Evolutionary conservation across 164 flowering plant genomes (phyloP).

Genomic region (Magnolia changhungtana): DNA sequence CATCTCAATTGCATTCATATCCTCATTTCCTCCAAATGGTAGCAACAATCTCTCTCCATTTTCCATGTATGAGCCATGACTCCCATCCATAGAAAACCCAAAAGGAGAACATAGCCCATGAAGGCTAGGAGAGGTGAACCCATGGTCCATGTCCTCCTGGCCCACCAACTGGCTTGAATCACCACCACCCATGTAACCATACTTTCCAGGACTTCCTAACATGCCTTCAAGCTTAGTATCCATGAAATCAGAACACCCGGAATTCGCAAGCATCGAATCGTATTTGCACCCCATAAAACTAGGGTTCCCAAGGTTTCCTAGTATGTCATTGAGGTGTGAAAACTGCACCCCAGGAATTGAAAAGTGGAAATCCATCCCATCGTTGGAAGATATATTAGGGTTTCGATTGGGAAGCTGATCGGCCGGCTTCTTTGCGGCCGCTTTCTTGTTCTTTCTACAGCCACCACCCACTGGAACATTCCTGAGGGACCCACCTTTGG

Average conservation of each 20-base stretch:
- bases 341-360: conserved; percentile 39
- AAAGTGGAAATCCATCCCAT: conserved; percentile 44
- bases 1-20: conserved; percentile 20
- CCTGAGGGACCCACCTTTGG: conserved; percentile 70
- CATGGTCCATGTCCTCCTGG: conserved; percentile 19
- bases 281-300: conserved; percentile 15
- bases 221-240: conserved; percentile 2
- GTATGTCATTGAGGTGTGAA: conserved; percentile 32
- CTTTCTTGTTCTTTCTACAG: conserved; percentile 60
- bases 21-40: conserved; percentile 24
- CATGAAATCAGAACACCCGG: conserved; percentile 37
- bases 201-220: conserved; percentile 30
- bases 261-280: conserved; percentile 18
- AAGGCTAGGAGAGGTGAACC: conserved; percentile 22
- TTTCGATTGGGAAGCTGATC: conserved; percentile 22
- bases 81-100: conserved; percentile 15
- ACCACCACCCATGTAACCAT: conserved; percentile 38
- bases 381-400: conserved; percentile 10
- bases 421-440: conserved; percentile 28
- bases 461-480: conserved; percentile 89
- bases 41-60: conserved; percentile 24
- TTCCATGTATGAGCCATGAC: conserved; percentile 6
- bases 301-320: conserved; percentile 18
- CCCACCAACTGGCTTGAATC: not conserved
- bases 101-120: conserved; percentile 19